Evolutionary conservation across 2,329 filamentous ascomycete species (phyloP).

Genomic region (Byssochlamys sp.): DNA sequence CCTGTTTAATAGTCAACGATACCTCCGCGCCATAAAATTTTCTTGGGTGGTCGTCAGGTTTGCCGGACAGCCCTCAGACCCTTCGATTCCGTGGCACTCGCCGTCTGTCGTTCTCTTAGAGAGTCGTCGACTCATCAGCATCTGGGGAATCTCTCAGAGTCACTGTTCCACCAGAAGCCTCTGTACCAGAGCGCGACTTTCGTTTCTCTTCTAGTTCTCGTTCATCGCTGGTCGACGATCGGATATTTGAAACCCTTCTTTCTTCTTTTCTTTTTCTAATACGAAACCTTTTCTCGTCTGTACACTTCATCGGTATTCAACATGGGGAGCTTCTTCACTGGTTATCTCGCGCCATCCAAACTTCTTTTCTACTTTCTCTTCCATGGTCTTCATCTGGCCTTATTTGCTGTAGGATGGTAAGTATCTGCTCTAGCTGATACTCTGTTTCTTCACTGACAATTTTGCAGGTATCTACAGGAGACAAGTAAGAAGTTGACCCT

Average conservation of each 20-base stretch:
- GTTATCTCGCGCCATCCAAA: constrained; percentile 62
- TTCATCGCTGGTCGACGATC: constrained; percentile 14
- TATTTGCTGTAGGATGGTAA: constrained; percentile 83
- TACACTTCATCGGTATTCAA: constrained; percentile 32
- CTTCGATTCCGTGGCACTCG: neutral
- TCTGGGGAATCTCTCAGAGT: neutral
- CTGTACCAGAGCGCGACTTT: neutral
- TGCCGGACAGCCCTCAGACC: neutral
- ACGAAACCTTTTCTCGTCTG: constrained; percentile 1
- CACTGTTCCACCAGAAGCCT: neutral
- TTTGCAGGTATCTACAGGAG: constrained; percentile 65
- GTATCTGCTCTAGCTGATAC: constrained; percentile 18
- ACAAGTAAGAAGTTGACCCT: constrained; percentile 58
- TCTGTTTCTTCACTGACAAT: constrained; percentile 13
- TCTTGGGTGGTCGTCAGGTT: neutral
- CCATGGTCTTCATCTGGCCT: constrained; percentile 64
- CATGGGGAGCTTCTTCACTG: constrained; percentile 26
- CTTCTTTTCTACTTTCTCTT: constrained; percentile 72
- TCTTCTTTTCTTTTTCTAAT: neutral
- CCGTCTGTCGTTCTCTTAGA: neutral
- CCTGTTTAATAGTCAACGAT: neutral
- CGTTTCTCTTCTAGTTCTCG: constrained; percentile 2
- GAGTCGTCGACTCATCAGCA: neutral
- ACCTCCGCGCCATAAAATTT: neutral
- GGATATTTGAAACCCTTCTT: neutral